Percentiles rank a stretch among this genome's conserved stretches.
These are phyloP conservation scores for Pseudocercospora pini-densiflorae DNA, from an alignment of 2,329 filamentous ascomycete genomes.

Conservation along the genomic window DNA sequence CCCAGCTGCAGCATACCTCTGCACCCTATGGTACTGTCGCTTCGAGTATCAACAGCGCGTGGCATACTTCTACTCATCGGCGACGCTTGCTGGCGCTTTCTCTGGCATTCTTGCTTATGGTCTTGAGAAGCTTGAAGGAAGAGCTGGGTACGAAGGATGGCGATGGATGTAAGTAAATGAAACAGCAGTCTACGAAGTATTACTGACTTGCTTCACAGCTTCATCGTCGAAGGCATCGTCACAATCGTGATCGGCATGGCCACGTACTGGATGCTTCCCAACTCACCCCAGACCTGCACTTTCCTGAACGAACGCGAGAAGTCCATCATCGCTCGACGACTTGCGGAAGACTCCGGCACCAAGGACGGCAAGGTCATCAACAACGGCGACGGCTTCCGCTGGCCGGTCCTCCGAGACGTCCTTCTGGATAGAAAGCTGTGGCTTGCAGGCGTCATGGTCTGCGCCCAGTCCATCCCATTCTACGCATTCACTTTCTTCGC, in stretches of 20 bases:
- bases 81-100: constrained; percentile 56
- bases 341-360: constrained; percentile 34
- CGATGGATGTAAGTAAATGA: constrained; percentile 32
- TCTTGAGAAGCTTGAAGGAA: constrained; percentile 42
- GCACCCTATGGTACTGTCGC: constrained; percentile 52
- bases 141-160: constrained; percentile 32
- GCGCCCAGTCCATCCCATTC: constrained; percentile 67
- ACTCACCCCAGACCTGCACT: constrained; percentile 61
- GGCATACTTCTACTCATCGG: constrained; percentile 54
- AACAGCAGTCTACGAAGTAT: background rate
- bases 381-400: constrained; percentile 44
- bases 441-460: constrained; percentile 42
- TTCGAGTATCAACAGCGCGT: constrained; percentile 51
- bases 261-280: constrained; percentile 56
- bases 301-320: constrained; percentile 58
- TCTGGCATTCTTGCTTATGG: constrained; percentile 57
- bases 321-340: constrained; percentile 46
- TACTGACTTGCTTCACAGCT: constrained; percentile 27
- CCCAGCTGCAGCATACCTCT: constrained; percentile 36
- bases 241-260: constrained; percentile 49
- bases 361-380: constrained; percentile 36
- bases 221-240: constrained; percentile 30
- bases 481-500: constrained; percentile 64
- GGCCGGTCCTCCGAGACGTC: constrained; percentile 26
- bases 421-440: constrained; percentile 51